phyloP scores from a whole-genome alignment of 345 rosid species.

The Sisymbrium irio region DNA sequence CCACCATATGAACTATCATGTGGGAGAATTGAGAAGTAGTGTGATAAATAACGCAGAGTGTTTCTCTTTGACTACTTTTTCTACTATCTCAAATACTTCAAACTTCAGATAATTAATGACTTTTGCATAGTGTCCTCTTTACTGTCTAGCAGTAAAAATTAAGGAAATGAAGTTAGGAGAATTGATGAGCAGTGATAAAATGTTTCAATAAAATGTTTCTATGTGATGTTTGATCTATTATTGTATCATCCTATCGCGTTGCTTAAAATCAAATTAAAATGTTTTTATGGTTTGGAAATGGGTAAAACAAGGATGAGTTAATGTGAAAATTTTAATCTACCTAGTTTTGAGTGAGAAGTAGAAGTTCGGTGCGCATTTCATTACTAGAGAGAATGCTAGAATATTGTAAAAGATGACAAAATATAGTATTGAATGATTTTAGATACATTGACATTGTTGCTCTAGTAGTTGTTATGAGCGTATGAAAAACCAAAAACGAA shows the following conservation, averaged over 20 bases:
- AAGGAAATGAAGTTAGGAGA: too few relatives aligned
- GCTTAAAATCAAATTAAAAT: neutral
- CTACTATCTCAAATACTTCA: neutral
- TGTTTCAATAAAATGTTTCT: neutral
- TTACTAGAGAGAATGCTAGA: too few relatives aligned
- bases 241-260: neutral
- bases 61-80: neutral
- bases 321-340: too few relatives aligned
- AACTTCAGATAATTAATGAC: neutral
- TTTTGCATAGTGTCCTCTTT: neutral
- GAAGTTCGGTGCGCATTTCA: too few relatives aligned
- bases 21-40: neutral
- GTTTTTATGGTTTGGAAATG: neutral
- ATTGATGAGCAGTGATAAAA: neutral
- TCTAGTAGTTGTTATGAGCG: constrained; percentile 6
- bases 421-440: neutral
- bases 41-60: neutral
- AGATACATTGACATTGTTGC: neutral
- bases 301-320: too few relatives aligned
- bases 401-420: too few relatives aligned
- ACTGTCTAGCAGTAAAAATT: too few relatives aligned
- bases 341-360: too few relatives aligned
- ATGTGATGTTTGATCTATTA: neutral
- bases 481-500: neutral
- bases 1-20: constrained; percentile 45